Percentiles rank a stretch among this genome's conserved stretches.
Evolutionary conservation across 495 filamentous ascomycete species (phyloP).

Genomic region (Opeltia flavorubescens): DNA sequence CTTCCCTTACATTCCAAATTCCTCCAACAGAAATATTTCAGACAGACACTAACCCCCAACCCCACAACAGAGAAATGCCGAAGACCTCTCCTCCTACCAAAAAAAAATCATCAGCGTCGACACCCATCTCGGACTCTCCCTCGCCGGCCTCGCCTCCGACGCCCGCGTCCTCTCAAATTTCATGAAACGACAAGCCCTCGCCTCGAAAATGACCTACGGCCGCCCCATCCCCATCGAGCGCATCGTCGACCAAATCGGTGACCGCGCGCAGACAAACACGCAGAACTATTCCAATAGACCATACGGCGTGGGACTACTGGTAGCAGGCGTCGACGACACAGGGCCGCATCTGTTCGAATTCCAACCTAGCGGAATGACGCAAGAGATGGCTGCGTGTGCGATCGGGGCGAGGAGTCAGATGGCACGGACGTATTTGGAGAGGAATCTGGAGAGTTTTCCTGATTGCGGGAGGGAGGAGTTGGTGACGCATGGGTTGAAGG

Average conservation of each 20-base stretch:
- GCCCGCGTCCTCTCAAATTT: constrained; percentile 99
- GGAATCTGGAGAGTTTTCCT: constrained; percentile 71
- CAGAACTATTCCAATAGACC: constrained; percentile 95
- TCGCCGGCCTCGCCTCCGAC: constrained; percentile 94
- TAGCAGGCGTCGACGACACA: constrained; percentile 84
- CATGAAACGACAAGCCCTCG: constrained; percentile 98
- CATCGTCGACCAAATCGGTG: constrained; percentile 78
- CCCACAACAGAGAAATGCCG: constrained; percentile 68
- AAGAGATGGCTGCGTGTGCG: constrained; percentile 90
- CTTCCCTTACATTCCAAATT: neutral
- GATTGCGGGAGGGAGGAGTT: constrained; percentile 65
- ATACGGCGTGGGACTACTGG: constrained; percentile 87
- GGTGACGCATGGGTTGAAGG: constrained; percentile 75
- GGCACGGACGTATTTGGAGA: constrained; percentile 90
- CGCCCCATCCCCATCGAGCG: constrained; percentile 79
- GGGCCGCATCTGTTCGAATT: constrained; percentile 97
- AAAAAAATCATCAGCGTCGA: constrained; percentile 98
- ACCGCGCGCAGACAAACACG: constrained; percentile 94
- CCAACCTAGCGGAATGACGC: constrained; percentile 87
- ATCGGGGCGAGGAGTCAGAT: constrained; percentile 95
- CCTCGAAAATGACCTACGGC: constrained; percentile 87
- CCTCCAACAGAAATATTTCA: constrained; percentile 3
- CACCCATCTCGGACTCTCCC: constrained; percentile 85
- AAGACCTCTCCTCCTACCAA: constrained; percentile 99
- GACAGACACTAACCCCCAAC: neutral